Base-by-base conservation (phyloP, 495 filamentous ascomycete genomes). In the Podospora pseudocomata region DNA sequence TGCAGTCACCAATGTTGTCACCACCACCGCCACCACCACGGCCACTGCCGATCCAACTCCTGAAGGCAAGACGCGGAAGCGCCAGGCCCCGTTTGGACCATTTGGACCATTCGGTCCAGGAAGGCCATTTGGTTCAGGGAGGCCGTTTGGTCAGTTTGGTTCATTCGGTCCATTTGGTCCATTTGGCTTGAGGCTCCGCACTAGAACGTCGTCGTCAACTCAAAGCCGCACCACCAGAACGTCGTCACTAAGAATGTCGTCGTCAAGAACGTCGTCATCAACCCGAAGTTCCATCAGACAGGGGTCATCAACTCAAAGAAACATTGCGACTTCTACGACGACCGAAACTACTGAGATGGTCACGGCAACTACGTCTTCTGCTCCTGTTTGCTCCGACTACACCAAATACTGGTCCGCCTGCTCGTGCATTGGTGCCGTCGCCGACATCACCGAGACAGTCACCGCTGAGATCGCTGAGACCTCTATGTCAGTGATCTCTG, bases 361-460 rank as follows among this genome's bases (percentile, higher is more conserved):
- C 54, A 56, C 60, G 13, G 9, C 26, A 3, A 27, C 58, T 13
- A 32, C 60, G 20, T 20, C 60, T 18, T 30, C 60, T 23, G 60
- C 60, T 28, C 58, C 58, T 5, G 26, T 5, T 23, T 63, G 30
- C 27, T 23, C 28, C 27, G 19, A 44, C 60, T 18, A 28, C 26
- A 27, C 4, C 7, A 4, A 63, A 39, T 63, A 63, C 30, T 44
- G 26, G 15, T 63, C 60, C 18, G 60, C 60, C 15, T 63, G 60
- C 60, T 30, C 15, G 16, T 63, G 60, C 30, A 63, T 63, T 28
- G 60, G 27, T 18, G 60, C 60, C 19, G 60, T 39, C 13, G 16
- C 11, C 15, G 60, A 63, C 30, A 18, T 28, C 60, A 63, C 60
- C 60, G 16, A 39, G 16, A n/a, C 28, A 3, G 4, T 63, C 11